Evolutionary conservation across 345 rosid species (phyloP).

Genomic region (Eutrema heterophyllum): DNA sequence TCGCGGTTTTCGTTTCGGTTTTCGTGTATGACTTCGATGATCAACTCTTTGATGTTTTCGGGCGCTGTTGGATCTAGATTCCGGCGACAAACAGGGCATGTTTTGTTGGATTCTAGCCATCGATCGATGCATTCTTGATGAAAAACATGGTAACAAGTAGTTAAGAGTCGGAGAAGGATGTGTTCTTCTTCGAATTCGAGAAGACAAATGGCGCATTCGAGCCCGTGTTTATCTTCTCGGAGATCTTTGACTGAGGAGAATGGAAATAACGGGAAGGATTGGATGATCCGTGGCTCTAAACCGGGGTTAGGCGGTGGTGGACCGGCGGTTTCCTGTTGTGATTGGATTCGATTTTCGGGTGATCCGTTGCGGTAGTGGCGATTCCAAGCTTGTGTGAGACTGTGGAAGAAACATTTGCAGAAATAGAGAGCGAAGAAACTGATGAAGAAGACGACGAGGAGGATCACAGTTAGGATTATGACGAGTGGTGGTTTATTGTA

Average conservation of each 20-base stretch:
- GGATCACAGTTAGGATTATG: conserved; percentile 42
- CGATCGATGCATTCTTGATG: conserved; percentile 82
- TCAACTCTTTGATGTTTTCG: conserved; percentile 33
- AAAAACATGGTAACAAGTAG: conserved; percentile 73
- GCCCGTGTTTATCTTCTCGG: conserved; percentile 43
- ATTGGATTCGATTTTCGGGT: conserved; percentile 19
- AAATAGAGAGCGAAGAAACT: conserved; percentile 58
- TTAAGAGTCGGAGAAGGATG: conserved; percentile 51
- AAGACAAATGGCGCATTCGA: conserved; percentile 85
- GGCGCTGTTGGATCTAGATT: conserved; percentile 46
- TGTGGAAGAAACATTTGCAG: conserved; percentile 50
- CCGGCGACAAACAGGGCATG: conserved; percentile 83
- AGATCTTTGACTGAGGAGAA: conserved; percentile 60
- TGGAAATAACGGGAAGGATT: conserved; percentile 52
- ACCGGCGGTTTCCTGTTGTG: not conserved
- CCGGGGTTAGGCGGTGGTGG: conserved; percentile 34
- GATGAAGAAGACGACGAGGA: conserved; percentile 57
- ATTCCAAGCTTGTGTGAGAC: conserved; percentile 38
- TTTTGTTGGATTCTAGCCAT: conserved; percentile 71
- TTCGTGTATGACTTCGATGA: conserved; percentile 42
- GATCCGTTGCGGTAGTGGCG: conserved; percentile 22
- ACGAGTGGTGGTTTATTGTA: conserved; percentile 40
- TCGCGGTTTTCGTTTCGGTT: conserved; percentile 1
- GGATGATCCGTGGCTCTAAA: conserved; percentile 50
- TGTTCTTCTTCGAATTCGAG: conserved; percentile 61